Evolutionary conservation across 805 yeast species (phyloP), one percentile per base, ranked within the genome.

Genomic region (Suhomyces sp.): DNA sequence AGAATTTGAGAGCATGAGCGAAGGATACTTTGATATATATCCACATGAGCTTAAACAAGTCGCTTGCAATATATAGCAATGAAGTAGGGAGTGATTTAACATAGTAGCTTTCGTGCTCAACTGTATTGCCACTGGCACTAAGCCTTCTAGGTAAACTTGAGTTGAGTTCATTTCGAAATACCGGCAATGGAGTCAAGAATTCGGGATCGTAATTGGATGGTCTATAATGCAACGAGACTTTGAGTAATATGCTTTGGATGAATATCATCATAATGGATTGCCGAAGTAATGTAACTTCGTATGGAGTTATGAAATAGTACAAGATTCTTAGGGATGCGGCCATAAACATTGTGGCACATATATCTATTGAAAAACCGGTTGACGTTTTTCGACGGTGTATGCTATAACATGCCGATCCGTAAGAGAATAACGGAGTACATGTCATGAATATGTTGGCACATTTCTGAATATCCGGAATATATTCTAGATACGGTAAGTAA

Each of bases 261-360:
- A 81, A 76, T n/a, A 91, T 76, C 97, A 90, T 91, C n/a, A 89
- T 81, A 41, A 87, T 60, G 35, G 94, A 83, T 64, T 92, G 97
- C 54, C 93, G 71, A 43, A 91, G 72, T 41, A 91, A 68, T 2
- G 96, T 81, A n/a, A 80, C 67, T 65, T 91, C 97, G 64, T 85
- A 91, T 0, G 96, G 96, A 44, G 85, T 80, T 47, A 89, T 84
- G 55, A 86, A 66, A 72, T 86, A 92, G 71, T 89, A 91, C 51
- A 83, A 82, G 24, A 91, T 84, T 57, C 96, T 76, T 44, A 90
- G 69, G 4, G 84, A 80, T 41, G 90, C 80, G 0, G 96, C 85
- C 56, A 89, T 76, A 55, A 91, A 65, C 96, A 92, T 90, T 6
- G 96, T 89, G 6, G 90, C 92, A 69, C 97, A 92, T 9, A 92